phyloP scores from a whole-genome alignment of 305 asterid genomes.

The Coffea humblotiana region DNA sequence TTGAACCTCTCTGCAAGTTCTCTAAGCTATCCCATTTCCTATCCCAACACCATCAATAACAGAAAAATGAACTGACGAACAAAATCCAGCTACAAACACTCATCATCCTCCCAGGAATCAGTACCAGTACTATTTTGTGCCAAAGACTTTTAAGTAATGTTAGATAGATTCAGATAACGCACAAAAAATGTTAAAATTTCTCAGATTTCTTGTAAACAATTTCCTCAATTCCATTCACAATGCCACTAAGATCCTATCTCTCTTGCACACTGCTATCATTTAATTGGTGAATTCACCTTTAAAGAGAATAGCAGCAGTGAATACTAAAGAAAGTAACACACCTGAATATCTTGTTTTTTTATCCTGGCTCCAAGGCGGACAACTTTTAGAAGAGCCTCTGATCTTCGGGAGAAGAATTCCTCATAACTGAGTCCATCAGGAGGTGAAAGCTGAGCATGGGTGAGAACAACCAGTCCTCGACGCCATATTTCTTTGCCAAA shows the following conservation, averaged over 20 bases:
- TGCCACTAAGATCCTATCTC: neutral
- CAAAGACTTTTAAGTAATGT: neutral
- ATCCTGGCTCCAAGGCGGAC: conserved; percentile 73
- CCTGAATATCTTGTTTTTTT: conserved; percentile 60
- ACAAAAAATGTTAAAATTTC: neutral
- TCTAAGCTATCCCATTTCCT: neutral
- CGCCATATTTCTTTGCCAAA: conserved; percentile 89
- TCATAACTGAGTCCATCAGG: conserved; percentile 92
- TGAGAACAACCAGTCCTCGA: conserved; percentile 77
- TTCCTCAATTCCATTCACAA: neutral
- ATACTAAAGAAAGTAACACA: conserved; percentile 21
- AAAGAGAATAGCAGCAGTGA: conserved; percentile 6
- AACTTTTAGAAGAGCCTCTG: conserved; percentile 79
- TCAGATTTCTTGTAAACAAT: neutral
- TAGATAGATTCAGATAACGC: neutral
- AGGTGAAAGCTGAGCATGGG: conserved; percentile 99
- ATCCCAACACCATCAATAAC: neutral
- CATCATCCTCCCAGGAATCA: neutral
- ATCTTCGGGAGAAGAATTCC: conserved; percentile 76
- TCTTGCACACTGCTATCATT: neutral
- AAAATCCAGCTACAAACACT: neutral
- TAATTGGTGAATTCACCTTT: neutral
- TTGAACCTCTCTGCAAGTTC: neutral
- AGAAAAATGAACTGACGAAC: neutral
- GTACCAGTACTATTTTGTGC: neutral